Conservation (phyloP, 495 filamentous ascomycete species). For the Talaromyces borbonicus region DNA sequence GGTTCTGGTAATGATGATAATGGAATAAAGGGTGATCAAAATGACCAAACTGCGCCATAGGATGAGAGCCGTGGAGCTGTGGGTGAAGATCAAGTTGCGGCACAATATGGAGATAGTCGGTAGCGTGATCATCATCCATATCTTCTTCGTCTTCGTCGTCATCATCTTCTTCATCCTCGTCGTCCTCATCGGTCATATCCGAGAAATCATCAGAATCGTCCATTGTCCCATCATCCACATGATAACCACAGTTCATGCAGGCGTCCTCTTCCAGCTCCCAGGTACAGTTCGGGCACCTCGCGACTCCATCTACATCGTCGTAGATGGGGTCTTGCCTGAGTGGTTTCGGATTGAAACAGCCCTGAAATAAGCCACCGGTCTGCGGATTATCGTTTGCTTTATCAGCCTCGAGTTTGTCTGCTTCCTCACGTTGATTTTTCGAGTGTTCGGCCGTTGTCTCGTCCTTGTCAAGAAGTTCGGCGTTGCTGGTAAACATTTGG, state of each 20-base stretch:
- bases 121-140: conserved; percentile 16
- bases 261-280: conserved; percentile 56
- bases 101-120: too few relatives aligned
- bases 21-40: background rate
- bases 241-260: conserved; percentile 47
- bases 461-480: conserved; percentile 52
- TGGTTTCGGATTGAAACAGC: conserved; percentile 41
- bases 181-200: conserved; percentile 26
- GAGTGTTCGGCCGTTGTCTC: conserved; percentile 53
- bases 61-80: too few relatives aligned
- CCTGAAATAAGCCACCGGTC: conserved; percentile 54
- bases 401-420: conserved; percentile 48
- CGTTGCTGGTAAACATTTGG: conserved; percentile 51
- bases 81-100: too few relatives aligned
- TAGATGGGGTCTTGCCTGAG: conserved; percentile 27
- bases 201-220: conserved; percentile 23
- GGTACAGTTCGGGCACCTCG: conserved; percentile 52
- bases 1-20: conserved; percentile 3
- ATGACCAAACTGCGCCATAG: too few relatives aligned
- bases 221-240: conserved; percentile 28
- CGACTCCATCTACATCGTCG: conserved; percentile 52
- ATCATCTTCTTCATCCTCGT: conserved; percentile 27
- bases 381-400: conserved; percentile 37
- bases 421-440: conserved; percentile 50
- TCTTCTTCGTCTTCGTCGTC: conserved; percentile 23